Base-by-base conservation (phyloP, 306 rosid species). In the Urtica urens region DNA sequence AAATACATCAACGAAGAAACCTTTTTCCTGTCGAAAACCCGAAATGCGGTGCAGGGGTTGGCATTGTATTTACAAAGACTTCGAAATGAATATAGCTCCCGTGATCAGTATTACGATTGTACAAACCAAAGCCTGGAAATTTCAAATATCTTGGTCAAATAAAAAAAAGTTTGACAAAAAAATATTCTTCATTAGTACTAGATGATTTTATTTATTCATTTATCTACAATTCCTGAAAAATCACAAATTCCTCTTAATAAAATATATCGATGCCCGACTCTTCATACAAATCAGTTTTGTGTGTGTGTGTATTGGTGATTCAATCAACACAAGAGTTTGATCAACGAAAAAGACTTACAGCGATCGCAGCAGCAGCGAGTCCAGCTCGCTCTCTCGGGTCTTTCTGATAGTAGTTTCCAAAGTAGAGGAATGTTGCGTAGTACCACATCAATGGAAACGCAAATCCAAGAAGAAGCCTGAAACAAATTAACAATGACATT, bases 321-420 rank as follows among this genome's bases (percentile, higher is more conserved):
- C n/a, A n/a, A n/a, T n/a, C n/a, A n/a, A n/a, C n/a, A n/a, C n/a
- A n/a, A n/a, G n/a, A n/a, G n/a, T n/a, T n/a, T n/a, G n/a, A n/a
- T n/a, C n/a, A n/a, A n/a, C n/a, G n/a, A n/a, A n/a, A n/a, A n/a
- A 35, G 41, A 58, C 57, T 81, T 83, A 88, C 97, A 47, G 97
- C 93, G 56, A 88, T 77, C 49, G 95, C 95, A 17, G 97, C 82
- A n/a, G 97, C 97, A 49, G 88, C 93, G 7, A 88, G 64, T 15
- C 95, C 97, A 19, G 93, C 82, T 26, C 97, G 72, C 59, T 88
- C 97, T 67, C 97, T 83, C 40, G 97, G 97, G 68, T 88, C 97
- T 69, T 65, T 84, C 46, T 74, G 70, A 16, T 77, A 81, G 53
- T 78, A 50, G 43, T 88, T 88, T 42, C 78, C 73, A 30, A 84